These are phyloP conservation scores for Termitomyces sp. DNA, from an alignment of 768 basidiomycete genomes.

Conservation along the genomic window DNA sequence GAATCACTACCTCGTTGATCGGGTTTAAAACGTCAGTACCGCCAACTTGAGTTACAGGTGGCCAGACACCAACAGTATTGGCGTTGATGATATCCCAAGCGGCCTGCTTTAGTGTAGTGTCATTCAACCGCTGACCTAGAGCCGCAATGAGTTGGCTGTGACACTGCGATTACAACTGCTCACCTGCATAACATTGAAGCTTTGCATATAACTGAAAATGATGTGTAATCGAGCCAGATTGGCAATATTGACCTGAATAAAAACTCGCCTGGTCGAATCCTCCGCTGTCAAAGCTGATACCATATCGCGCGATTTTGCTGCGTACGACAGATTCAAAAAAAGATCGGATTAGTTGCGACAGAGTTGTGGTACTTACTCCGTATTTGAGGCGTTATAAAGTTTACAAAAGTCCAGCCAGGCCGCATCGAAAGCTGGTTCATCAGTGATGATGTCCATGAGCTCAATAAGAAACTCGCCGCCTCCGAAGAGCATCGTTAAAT, in stretches of 20 bases:
- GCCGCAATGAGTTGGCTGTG: background rate
- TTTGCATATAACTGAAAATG: constrained; percentile 29
- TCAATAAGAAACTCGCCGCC: constrained; percentile 37
- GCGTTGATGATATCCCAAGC: constrained; percentile 28
- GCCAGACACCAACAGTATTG: constrained; percentile 29
- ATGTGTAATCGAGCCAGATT: background rate
- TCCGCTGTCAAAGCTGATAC: constrained; percentile 27
- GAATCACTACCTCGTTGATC: constrained; percentile 28
- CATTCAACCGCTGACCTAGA: constrained; percentile 25
- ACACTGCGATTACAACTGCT: background rate
- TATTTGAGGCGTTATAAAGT: constrained; percentile 28
- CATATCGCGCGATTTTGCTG: constrained; percentile 32
- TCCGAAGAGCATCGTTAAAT: constrained; percentile 30
- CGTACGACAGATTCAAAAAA: background rate
- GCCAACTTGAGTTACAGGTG: constrained; percentile 34
- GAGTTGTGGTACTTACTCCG: constrained; percentile 23
- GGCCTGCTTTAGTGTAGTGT: constrained; percentile 25
- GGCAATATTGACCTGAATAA: background rate
- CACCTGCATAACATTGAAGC: constrained; percentile 32
- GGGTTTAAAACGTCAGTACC: constrained; percentile 43
- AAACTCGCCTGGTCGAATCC: constrained; percentile 24
- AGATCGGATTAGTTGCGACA: background rate
- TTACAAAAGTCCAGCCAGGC: constrained; percentile 35
- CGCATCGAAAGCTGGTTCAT: constrained; percentile 33
- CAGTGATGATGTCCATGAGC: constrained; percentile 31